These are phyloP conservation scores for Marvania coccoides DNA, from an alignment of 139 green algal genomes.

Conservation along the genomic window DNA sequence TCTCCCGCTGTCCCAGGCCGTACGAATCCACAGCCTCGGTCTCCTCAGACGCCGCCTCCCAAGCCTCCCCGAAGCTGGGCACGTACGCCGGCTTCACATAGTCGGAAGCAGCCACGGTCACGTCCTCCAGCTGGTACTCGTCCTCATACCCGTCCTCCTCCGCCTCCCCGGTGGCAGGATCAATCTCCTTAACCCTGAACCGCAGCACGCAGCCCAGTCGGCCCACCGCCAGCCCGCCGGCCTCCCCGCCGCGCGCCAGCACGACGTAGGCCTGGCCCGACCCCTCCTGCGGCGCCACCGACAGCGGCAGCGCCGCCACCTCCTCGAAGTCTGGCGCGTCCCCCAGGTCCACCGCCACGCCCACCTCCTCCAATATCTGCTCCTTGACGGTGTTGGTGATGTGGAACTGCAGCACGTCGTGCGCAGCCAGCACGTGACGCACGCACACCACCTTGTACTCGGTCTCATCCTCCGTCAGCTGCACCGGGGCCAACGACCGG, in stretches of 20 bases:
- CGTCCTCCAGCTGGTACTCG: conserved; percentile 96
- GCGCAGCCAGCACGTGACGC: conserved; percentile 75
- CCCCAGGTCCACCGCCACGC: conserved; percentile 80
- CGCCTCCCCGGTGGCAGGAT: conserved; percentile 80
- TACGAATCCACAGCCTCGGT: conserved; percentile 86
- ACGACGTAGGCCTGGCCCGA: conserved; percentile 75
- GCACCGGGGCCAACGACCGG: conserved; percentile 67
- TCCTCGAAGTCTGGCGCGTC: conserved; percentile 71
- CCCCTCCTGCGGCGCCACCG: conserved; percentile 67
- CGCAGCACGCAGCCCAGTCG: conserved; percentile 61
- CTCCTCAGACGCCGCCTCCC: conserved; percentile 71
- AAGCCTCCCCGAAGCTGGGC: conserved; percentile 76
- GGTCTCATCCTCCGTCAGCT: conserved; percentile 88
- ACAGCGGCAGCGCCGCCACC: conserved; percentile 69
- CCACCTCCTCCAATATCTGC: conserved; percentile 88
- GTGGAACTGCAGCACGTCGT: conserved; percentile 93
- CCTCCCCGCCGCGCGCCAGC: conserved; percentile 47
- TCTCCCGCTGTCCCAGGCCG: conserved; percentile 74
- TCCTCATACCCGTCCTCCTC: conserved; percentile 95
- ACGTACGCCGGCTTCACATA: conserved; percentile 72
- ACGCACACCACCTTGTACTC: conserved; percentile 82
- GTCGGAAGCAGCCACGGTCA: conserved; percentile 66
- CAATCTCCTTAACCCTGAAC: conserved; percentile 97
- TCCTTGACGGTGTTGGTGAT: conserved; percentile 97
- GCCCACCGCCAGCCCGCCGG: conserved; percentile 55